A percentile compares a stretch with the other conserved stretches of the same genome.
Evolutionary conservation across 345 rosid species (phyloP).

Genomic region (Raphanus sativus): DNA sequence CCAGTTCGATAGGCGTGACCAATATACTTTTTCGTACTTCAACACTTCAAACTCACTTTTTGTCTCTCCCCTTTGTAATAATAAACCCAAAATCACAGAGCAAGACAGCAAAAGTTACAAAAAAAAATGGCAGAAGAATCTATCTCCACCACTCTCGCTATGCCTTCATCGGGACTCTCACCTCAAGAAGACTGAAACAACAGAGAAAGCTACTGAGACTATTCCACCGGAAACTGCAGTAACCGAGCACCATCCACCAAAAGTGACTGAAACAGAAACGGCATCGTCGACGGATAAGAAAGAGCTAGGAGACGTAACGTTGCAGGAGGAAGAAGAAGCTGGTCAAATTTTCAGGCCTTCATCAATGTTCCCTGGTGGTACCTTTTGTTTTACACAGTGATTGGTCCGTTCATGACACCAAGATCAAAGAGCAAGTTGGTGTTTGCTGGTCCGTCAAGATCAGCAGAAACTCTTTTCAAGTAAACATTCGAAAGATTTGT

Average conservation of each 20-base stretch:
- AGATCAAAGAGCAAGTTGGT: constrained; percentile 79
- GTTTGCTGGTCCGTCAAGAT: constrained; percentile 54
- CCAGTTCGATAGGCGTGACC: constrained; percentile 20
- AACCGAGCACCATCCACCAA: constrained; percentile 37
- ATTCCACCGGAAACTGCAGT: background rate
- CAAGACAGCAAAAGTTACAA: background rate
- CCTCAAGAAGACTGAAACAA: constrained; percentile 19
- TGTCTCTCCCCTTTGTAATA: constrained; percentile 9
- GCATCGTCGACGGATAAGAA: constrained; percentile 46
- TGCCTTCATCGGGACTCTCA: background rate
- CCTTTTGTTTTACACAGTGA: constrained; percentile 56
- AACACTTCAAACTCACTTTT: background rate
- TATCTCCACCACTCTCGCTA: constrained; percentile 22
- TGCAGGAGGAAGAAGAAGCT: constrained; percentile 25
- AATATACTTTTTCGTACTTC: constrained; percentile 9
- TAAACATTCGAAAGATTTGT: constrained; percentile 16
- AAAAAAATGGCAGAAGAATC: constrained; percentile 43
- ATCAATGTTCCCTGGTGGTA: constrained; percentile 88
- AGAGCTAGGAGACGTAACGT: background rate
- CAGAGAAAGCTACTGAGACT: constrained; percentile 22
- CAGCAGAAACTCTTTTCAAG: constrained; percentile 83
- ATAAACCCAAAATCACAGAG: constrained; percentile 6
- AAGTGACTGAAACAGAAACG: constrained; percentile 31
- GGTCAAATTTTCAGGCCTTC: constrained; percentile 49
- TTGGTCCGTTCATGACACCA: constrained; percentile 72